Evolutionary conservation across 2,329 filamentous ascomycete genomes (phyloP).

Genomic region (Nemania sp.): DNA sequence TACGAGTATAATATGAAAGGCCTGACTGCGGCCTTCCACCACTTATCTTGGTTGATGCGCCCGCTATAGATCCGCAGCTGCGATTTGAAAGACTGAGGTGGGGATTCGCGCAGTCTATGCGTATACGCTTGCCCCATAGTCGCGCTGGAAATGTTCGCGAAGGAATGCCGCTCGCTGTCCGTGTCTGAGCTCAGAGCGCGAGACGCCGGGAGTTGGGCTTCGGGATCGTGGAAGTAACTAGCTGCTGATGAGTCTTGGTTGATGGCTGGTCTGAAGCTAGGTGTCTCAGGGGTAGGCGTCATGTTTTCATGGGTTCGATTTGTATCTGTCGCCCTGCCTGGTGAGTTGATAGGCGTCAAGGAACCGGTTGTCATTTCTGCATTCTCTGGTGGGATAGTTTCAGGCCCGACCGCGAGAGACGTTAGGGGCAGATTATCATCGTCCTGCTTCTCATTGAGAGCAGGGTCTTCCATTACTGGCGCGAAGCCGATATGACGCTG

Average conservation of each 20-base stretch:
- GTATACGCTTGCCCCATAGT: constrained; percentile 64
- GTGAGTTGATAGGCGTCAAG: not conserved
- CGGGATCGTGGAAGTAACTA: constrained; percentile 26
- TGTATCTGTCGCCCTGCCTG: constrained; percentile 9
- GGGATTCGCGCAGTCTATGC: constrained; percentile 65
- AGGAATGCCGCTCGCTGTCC: constrained; percentile 49
- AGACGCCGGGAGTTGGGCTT: constrained; percentile 19
- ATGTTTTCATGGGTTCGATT: not conserved
- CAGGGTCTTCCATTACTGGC: constrained; percentile 34
- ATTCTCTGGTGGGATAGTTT: not conserved
- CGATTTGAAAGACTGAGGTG: constrained; percentile 71
- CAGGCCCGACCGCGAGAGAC: not conserved
- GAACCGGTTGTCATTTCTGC: not conserved
- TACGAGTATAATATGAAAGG: constrained; percentile 88
- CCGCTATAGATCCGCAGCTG: constrained; percentile 79
- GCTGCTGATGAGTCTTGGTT: constrained; percentile 29
- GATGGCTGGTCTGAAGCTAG: constrained; percentile 43
- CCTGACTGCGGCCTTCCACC: constrained; percentile 74
- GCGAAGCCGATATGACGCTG: constrained; percentile 62
- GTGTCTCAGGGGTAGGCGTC: constrained; percentile 40
- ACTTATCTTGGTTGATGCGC: constrained; percentile 74
- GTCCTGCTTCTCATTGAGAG: constrained; percentile 20
- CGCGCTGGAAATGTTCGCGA: constrained; percentile 40
- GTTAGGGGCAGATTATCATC: constrained; percentile 13
- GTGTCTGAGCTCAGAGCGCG: constrained; percentile 34